Conservation (phyloP, 352 stramenopile species). For the Globisporangium spiculum region DNA sequence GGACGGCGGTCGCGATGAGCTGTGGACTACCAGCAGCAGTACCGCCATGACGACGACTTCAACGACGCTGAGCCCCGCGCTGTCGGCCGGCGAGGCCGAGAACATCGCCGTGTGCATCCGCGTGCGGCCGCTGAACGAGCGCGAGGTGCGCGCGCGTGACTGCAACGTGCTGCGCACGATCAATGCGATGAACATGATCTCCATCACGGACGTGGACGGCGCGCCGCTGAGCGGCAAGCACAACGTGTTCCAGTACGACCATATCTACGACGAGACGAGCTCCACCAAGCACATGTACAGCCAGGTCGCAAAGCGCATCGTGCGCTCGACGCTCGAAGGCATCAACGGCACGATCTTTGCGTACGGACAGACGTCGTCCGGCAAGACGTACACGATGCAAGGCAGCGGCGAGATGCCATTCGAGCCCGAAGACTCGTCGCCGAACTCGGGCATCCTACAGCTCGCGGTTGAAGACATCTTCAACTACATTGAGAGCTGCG, state of each 20-base stretch:
- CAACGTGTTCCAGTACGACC: constrained; percentile 81
- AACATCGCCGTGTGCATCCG: constrained; percentile 84
- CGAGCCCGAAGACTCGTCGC: constrained; percentile 26
- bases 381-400: constrained; percentile 98
- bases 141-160: constrained; percentile 50
- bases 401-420: constrained; percentile 36
- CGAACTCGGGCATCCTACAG: constrained; percentile 74
- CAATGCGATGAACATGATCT: constrained; percentile 43
- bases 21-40: background rate
- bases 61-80: background rate
- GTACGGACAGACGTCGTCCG: constrained; percentile 95
- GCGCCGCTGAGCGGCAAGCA: constrained; percentile 55
- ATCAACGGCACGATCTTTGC: constrained; percentile 93
- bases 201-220: constrained; percentile 50
- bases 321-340: constrained; percentile 60
- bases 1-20: background rate
- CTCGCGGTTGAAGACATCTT: constrained; percentile 96
- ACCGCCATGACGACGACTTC: background rate
- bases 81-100: constrained; percentile 35
- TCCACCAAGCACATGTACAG: constrained; percentile 59
- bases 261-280: constrained; percentile 61
- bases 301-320: constrained; percentile 63
- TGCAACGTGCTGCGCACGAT: constrained; percentile 40
- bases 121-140: constrained; percentile 73
- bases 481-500: constrained; percentile 67